Conservation (phyloP, 768 basidiomycete species). For the Cyathus striatus region DNA sequence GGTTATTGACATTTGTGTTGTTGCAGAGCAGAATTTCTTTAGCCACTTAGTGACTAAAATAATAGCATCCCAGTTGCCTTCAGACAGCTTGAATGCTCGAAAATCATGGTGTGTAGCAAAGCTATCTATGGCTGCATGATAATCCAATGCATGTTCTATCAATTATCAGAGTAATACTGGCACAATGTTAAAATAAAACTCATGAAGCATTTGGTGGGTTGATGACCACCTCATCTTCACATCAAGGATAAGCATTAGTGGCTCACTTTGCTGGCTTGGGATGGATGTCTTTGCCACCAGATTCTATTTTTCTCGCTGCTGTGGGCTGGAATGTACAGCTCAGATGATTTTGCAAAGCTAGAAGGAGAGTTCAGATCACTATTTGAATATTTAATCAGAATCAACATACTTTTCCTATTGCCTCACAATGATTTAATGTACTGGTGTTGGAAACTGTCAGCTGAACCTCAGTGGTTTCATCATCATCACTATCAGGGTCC, state of each 20-base stretch:
- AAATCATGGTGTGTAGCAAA: too few species aligned
- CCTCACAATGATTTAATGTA: not conserved
- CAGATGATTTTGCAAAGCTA: slow-evolving; percentile 21
- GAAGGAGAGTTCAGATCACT: too few species aligned
- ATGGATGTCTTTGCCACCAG: slow-evolving; percentile 5
- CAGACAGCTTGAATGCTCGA: too few species aligned
- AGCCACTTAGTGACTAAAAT: too few species aligned
- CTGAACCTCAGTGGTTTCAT: slow-evolving; percentile 5
- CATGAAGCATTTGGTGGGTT: not conserved
- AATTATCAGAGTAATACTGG: too few species aligned
- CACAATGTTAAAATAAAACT: too few species aligned
- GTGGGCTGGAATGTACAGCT: slow-evolving; percentile 15
- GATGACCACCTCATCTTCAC: not conserved
- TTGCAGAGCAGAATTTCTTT: too few species aligned
- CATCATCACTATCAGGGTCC: slow-evolving; percentile 3
- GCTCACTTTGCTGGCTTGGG: not conserved
- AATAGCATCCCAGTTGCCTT: too few species aligned
- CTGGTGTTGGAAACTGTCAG: slow-evolving; percentile 12
- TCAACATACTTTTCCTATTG: not conserved
- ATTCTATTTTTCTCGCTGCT: slow-evolving; percentile 13
- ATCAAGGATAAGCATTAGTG: not conserved
- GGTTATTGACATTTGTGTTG: too few species aligned
- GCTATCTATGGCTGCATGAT: too few species aligned
- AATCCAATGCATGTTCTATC: too few species aligned
- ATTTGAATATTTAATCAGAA: too few species aligned